Evolutionary conservation across 208 protist species (phyloP).

Genomic region (Crithidia brevicula): DNA sequence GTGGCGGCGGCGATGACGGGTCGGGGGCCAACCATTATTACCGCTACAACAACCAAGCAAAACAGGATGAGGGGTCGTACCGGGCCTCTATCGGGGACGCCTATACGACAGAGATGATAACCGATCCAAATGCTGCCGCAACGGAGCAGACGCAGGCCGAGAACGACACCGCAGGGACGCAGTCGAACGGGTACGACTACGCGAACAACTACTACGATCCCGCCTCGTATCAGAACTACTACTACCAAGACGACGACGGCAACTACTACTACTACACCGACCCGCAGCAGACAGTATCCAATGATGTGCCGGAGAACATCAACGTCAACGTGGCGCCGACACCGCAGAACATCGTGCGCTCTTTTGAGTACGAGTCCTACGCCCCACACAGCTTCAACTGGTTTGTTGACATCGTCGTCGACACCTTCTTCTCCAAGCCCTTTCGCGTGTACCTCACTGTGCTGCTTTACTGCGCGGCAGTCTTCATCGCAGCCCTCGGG

Average conservation of each 20-base stretch:
- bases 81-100: conserved; percentile 16
- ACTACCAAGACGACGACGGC: conserved; percentile 75
- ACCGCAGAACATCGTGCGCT: conserved; percentile 49
- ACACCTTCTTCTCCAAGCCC: conserved; percentile 75
- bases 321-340: conserved; percentile 22
- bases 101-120: conserved; percentile 22
- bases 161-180: conserved; percentile 22
- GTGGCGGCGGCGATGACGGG: neutral
- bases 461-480: conserved; percentile 69
- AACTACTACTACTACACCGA: conserved; percentile 77
- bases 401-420: conserved; percentile 78
- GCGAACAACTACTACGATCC: conserved; percentile 51
- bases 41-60: conserved; percentile 22
- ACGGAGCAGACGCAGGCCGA: conserved; percentile 31
- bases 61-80: conserved; percentile 25
- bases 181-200: conserved; percentile 33
- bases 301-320: conserved; percentile 30
- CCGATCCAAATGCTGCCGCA: conserved; percentile 7
- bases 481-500: conserved; percentile 52
- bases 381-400: conserved; percentile 67
- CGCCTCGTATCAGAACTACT: conserved; percentile 64
- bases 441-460: conserved; percentile 82
- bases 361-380: conserved; percentile 81
- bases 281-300: conserved; percentile 32
- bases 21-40: conserved; percentile 4